Evolutionary conservation across 108 stramenopile species (phyloP).

Genomic region (Skeletonema marinoi): DNA sequence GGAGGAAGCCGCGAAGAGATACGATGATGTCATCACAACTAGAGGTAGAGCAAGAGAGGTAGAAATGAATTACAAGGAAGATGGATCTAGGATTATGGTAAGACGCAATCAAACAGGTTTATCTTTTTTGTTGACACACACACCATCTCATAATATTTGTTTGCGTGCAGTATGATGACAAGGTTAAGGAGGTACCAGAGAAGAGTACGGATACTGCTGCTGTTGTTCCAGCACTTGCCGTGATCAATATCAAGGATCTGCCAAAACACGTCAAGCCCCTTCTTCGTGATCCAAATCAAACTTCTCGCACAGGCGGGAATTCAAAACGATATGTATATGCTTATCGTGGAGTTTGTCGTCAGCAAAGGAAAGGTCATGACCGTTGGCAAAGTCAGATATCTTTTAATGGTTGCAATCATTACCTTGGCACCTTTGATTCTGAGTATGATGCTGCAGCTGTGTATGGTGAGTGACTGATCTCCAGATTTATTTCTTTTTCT

Average conservation of each 20-base stretch:
- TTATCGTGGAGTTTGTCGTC: constrained; percentile 88
- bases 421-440: constrained; percentile 88
- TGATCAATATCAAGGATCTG: constrained; percentile 85
- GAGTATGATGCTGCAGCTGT: constrained; percentile 93
- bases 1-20: constrained; percentile 72
- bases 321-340: constrained; percentile 89
- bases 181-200: constrained; percentile 7
- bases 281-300: constrained; percentile 85
- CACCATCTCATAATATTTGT: neutral
- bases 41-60: constrained; percentile 21
- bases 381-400: constrained; percentile 92
- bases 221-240: constrained; percentile 60
- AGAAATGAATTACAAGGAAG: constrained; percentile 70
- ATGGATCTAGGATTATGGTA: constrained; percentile 64
- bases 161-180: constrained; percentile 3
- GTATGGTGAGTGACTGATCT: constrained; percentile 44
- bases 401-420: constrained; percentile 84
- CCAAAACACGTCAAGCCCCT: constrained; percentile 82
- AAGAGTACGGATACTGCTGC: constrained; percentile 21
- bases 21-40: constrained; percentile 57
- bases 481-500: neutral
- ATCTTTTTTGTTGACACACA: neutral
- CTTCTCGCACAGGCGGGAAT: constrained; percentile 82
- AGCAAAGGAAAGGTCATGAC: constrained; percentile 89
- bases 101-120: neutral